Percentiles rank a stretch among this genome's conserved stretches.
Evolutionary conservation across 2,329 filamentous ascomycete genomes (phyloP).

Genomic region (Orbilia ellipsospora): DNA sequence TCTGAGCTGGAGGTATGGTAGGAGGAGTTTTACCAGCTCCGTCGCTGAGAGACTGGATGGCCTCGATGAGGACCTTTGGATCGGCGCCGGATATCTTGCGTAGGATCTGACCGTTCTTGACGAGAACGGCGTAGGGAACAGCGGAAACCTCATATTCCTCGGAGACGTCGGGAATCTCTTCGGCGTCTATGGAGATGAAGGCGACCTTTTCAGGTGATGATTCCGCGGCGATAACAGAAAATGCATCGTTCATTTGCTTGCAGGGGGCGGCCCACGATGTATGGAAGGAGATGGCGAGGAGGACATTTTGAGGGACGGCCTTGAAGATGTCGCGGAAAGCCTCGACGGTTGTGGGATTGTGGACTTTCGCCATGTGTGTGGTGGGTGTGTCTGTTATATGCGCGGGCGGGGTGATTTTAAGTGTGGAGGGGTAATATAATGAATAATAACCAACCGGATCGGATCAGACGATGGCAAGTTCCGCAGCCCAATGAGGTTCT

Average conservation of each 20-base stretch:
- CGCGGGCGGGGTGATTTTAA: slow-evolving; percentile 13
- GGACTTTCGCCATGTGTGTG: slow-evolving; percentile 75
- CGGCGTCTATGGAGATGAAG: slow-evolving; percentile 92
- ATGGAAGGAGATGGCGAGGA: slow-evolving; percentile 92
- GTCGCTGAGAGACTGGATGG: slow-evolving; percentile 82
- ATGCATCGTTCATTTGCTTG: slow-evolving; percentile 77
- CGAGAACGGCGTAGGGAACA: slow-evolving; percentile 88
- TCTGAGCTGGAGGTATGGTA: slow-evolving; percentile 59
- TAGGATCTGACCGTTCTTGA: slow-evolving; percentile 78
- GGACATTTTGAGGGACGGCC: slow-evolving; percentile 74
- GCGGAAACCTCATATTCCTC: slow-evolving; percentile 94
- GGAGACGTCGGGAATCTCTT: slow-evolving; percentile 90
- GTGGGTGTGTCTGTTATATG: neutral
- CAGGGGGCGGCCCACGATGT: slow-evolving; percentile 97
- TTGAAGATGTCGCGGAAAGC: slow-evolving; percentile 78
- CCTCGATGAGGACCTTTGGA: slow-evolving; percentile 82
- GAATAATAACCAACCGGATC: slow-evolving; percentile 6
- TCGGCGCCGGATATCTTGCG: slow-evolving; percentile 92
- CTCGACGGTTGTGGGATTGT: slow-evolving; percentile 78
- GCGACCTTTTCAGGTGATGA: slow-evolving; percentile 68
- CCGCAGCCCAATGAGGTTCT: too few species aligned
- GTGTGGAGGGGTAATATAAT: slow-evolving; percentile 31
- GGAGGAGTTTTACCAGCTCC: slow-evolving; percentile 62
- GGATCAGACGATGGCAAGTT: slow-evolving; percentile 1
- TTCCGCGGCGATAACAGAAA: slow-evolving; percentile 34